These are phyloP conservation scores for Fraxinus pennsylvanica DNA, from an alignment of 257 asterid genomes.

Conservation along the genomic window DNA sequence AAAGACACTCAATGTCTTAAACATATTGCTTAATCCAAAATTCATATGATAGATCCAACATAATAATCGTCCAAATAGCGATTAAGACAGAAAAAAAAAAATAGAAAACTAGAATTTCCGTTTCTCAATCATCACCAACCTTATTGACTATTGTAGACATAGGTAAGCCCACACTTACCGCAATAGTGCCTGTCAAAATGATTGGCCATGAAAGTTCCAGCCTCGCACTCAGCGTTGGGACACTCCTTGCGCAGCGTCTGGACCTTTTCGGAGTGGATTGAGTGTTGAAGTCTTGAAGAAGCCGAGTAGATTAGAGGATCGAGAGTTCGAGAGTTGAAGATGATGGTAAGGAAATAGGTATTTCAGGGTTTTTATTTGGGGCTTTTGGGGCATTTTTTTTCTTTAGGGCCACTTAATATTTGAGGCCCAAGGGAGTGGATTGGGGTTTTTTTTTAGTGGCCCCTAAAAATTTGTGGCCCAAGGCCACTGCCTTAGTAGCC, in stretches of 20 bases:
- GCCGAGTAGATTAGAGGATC: too few relatives aligned
- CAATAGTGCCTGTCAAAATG: constrained; percentile 75
- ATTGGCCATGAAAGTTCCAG: constrained; percentile 71
- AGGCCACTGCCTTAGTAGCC: too few relatives aligned
- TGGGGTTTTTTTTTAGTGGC: too few relatives aligned
- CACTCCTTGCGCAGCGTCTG: constrained; percentile 80
- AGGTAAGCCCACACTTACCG: constrained; percentile 75
- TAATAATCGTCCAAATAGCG: not conserved
- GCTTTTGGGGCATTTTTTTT: too few relatives aligned
- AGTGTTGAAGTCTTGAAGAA: too few relatives aligned
- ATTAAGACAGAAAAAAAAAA: constrained; percentile 7
- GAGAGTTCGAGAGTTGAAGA: too few relatives aligned
- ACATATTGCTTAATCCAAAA: constrained; percentile 23
- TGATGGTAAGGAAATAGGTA: too few relatives aligned
- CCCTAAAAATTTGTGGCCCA: too few relatives aligned
- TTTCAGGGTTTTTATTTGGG: too few relatives aligned
- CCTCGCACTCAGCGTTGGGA: constrained; percentile 65
- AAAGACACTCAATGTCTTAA: not conserved
- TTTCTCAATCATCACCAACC: constrained; percentile 52
- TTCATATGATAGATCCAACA: constrained; percentile 26
- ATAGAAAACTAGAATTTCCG: constrained; percentile 12
- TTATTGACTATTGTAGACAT: constrained; percentile 52
- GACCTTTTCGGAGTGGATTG: constrained; percentile 48
- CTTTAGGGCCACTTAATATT: too few relatives aligned
- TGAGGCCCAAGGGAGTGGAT: too few relatives aligned